These are phyloP conservation scores for Albatrellus ellisii DNA, from an alignment of 768 basidiomycete genomes.

Conservation along the genomic window DNA sequence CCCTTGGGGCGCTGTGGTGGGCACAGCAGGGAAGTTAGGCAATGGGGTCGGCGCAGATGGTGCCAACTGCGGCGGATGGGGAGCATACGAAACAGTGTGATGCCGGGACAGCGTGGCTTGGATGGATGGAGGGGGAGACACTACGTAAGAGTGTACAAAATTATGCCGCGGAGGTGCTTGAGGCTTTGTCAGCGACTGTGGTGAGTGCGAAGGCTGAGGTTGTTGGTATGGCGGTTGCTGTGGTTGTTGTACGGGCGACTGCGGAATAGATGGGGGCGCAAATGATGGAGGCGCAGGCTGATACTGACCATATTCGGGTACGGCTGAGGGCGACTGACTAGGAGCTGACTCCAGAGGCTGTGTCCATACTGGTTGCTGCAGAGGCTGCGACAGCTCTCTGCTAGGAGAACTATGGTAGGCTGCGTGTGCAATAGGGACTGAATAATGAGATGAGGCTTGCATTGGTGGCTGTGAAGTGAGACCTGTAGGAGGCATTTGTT, in stretches of 20 bases:
- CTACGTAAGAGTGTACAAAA: conserved; percentile 12
- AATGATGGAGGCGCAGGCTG: conserved; percentile 17
- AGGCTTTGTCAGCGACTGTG: too few relatives aligned
- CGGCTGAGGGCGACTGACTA: background rate
- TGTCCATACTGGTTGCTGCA: conserved; percentile 7
- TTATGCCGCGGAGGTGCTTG: conserved; percentile 9
- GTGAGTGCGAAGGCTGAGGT: background rate
- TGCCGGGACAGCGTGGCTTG: conserved; percentile 10
- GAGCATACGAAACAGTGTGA: conserved; percentile 7
- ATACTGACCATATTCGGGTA: conserved; percentile 9
- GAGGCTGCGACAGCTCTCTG: background rate
- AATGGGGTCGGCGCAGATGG: conserved; percentile 6
- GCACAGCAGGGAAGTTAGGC: conserved; percentile 12
- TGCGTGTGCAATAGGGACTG: conserved; percentile 5
- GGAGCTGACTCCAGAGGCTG: conserved; percentile 1
- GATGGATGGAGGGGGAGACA: conserved; percentile 6
- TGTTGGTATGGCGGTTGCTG: conserved; percentile 10
- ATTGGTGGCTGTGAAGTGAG: background rate
- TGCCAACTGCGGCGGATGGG: conserved; percentile 10
- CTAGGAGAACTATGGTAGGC: background rate
- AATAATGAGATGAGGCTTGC: conserved; percentile 5
- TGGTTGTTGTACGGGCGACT: conserved; percentile 10
- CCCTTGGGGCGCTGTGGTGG: conserved; percentile 9
- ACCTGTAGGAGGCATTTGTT: background rate
- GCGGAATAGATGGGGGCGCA: conserved; percentile 15